These are phyloP conservation scores for Drechmeria coniospora DNA, from an alignment of 2,329 filamentous ascomycete genomes.

Conservation along the genomic window DNA sequence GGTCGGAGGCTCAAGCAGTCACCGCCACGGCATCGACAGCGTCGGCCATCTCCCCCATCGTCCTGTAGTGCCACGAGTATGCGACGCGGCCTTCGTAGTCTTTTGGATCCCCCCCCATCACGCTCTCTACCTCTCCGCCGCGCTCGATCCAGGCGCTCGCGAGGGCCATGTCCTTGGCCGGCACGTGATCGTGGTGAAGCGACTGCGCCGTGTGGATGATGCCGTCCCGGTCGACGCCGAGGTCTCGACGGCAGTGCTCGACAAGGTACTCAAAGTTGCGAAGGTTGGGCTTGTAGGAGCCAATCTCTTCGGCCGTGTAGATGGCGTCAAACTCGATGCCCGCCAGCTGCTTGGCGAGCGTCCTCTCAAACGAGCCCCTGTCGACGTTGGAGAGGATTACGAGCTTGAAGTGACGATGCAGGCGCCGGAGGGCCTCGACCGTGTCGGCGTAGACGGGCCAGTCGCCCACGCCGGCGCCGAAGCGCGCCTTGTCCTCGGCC, in stretches of 20 bases:
- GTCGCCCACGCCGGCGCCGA: constrained; percentile 29
- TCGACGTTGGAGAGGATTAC: constrained; percentile 48
- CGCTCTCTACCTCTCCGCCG: constrained; percentile 21
- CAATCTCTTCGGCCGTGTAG: constrained; percentile 56
- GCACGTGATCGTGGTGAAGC: constrained; percentile 50
- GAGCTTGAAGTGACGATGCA: constrained; percentile 38
- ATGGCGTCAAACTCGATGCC: constrained; percentile 42
- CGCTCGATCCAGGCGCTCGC: constrained; percentile 51
- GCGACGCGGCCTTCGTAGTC: constrained; percentile 20
- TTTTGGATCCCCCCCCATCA: constrained; percentile 8
- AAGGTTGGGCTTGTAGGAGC: constrained; percentile 52
- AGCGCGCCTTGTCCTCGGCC: constrained; percentile 10
- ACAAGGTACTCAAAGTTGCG: constrained; percentile 54
- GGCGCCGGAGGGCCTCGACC: constrained; percentile 30
- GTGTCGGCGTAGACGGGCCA: constrained; percentile 47
- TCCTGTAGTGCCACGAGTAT: constrained; percentile 38
- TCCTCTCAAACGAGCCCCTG: constrained; percentile 14
- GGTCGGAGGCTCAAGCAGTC: background rate
- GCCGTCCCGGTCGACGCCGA: constrained; percentile 34
- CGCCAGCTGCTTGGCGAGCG: constrained; percentile 21
- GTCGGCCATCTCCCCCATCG: constrained; percentile 44
- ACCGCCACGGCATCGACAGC: constrained; percentile 23
- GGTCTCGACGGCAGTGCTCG: constrained; percentile 30
- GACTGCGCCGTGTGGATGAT: constrained; percentile 56
- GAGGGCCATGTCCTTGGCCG: constrained; percentile 44